Evolutionary conservation across 1,139 yeast species (phyloP), one percentile per base, ranked within the genome.

Genomic region (Saccharomycopsis hybrid): DNA sequence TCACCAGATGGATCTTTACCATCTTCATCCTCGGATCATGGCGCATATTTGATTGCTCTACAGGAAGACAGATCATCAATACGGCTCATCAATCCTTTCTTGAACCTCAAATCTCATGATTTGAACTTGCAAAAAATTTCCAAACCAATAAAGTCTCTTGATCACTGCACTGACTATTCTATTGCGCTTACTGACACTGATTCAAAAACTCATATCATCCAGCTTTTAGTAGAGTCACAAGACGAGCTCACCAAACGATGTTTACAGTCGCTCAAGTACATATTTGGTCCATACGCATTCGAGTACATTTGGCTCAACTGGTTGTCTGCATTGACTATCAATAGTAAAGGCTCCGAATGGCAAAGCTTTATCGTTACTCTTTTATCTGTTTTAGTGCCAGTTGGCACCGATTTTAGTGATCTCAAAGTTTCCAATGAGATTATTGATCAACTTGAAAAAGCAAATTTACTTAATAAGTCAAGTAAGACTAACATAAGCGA

Each of bases 251-350:
- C 80, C 0, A 46, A 57, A 8, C 67, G 63, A 33, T 74, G 81
- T 45, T 65, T 82, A 29, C 65, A 68, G 25, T 70, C 80, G 5
- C 74, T 84, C 57, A 71, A 71, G 50, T 73, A 75, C 54, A 62
- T 84, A 27, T 73, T 85, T 3, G 85, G 85, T 5, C 71, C 83
- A 1, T 73, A 73, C 49, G 72, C 78, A 3, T 75, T 73, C 57
- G 83, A 80, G 57, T 72, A 74, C 24, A 67, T 85, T 33, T 73
- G 82, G 77, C 67, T 81, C 54, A 65, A 76, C 3, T 86, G 94
- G 92, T 69, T 85, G 38, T 65, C 82, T 0, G 78, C 85, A 0
- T 62, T 72, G 29, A 66, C 76, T 53, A 57, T 75, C 13, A n/a
- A n/a, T n/a, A 68, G 67, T 2, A 55, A 62, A 18, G 69, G 63